Conservation (phyloP, 78 protist species). For the Polysphondylium violaceum region DNA sequence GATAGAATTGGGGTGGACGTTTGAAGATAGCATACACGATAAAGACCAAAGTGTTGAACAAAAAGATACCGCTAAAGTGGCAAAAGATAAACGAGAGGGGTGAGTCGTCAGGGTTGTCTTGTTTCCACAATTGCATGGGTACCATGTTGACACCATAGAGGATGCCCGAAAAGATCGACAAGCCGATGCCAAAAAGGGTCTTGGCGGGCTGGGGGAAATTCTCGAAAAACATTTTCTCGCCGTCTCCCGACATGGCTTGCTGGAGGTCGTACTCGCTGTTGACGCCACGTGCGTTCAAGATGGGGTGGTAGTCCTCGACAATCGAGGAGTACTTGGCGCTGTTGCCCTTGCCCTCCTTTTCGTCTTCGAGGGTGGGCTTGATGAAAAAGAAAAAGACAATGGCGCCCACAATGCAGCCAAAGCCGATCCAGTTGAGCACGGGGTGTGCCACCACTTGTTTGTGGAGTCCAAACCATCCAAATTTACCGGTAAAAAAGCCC, state of each 20-base stretch:
- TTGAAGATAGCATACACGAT: constrained; percentile 71
- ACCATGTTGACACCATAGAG: constrained; percentile 82
- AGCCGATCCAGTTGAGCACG: constrained; percentile 60
- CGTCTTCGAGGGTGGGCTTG: constrained; percentile 69
- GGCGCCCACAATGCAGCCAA: constrained; percentile 66
- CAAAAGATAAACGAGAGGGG: constrained; percentile 85
- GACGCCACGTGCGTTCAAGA: neutral
- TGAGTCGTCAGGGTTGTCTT: neutral
- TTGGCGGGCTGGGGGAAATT: constrained; percentile 47
- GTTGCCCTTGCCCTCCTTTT: neutral
- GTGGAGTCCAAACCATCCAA: constrained; percentile 84
- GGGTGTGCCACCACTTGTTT: constrained; percentile 32
- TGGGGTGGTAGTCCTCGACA: constrained; percentile 10
- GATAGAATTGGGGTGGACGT: constrained; percentile 77
- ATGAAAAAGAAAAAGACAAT: constrained; percentile 66
- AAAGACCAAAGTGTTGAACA: constrained; percentile 83
- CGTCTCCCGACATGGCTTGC: neutral
- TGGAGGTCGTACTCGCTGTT: neutral
- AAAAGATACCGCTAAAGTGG: constrained; percentile 90
- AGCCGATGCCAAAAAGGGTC: constrained; percentile 41
- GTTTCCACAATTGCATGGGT: constrained; percentile 82
- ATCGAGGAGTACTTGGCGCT: constrained; percentile 19
- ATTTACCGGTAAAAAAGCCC: constrained; percentile 87
- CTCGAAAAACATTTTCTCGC: constrained; percentile 32
- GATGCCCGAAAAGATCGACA: constrained; percentile 57